These are phyloP conservation scores for Enterocytospora artemiae DNA, from an alignment of 371 early-diverging fungal species.

Conservation along the genomic window DNA sequence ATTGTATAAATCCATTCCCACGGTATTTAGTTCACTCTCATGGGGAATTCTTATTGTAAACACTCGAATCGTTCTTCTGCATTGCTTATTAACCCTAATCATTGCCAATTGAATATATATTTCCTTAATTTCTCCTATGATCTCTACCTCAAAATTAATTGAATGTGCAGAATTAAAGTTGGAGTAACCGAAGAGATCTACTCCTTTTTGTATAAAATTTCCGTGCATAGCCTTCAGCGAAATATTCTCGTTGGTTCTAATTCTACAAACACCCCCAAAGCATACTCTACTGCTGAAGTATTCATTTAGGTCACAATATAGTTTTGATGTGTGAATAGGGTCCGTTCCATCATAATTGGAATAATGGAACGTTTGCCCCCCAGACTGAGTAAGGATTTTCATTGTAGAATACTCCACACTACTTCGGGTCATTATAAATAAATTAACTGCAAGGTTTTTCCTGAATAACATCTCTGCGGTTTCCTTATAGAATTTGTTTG, in stretches of 20 bases:
- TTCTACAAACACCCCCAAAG: conserved; percentile 84
- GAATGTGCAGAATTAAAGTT: conserved; percentile 81
- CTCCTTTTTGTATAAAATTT: conserved; percentile 73
- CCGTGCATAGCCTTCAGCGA: conserved; percentile 50
- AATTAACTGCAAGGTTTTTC: conserved; percentile 75
- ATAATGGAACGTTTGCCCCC: conserved; percentile 81
- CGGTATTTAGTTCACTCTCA: neutral
- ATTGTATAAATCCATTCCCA: conserved; percentile 20
- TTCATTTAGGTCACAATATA: conserved; percentile 71
- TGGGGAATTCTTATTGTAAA: conserved; percentile 78
- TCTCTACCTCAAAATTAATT: conserved; percentile 74
- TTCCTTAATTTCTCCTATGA: conserved; percentile 65
- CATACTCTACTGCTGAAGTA: conserved; percentile 71
- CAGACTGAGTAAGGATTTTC: conserved; percentile 67
- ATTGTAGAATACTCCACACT: conserved; percentile 82
- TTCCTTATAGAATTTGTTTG: conserved; percentile 69
- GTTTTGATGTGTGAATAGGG: conserved; percentile 72
- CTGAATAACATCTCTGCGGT: conserved; percentile 79
- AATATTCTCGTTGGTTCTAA: conserved; percentile 72
- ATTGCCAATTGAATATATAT: conserved; percentile 89
- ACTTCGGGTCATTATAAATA: conserved; percentile 73
- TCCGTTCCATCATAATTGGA: conserved; percentile 77
- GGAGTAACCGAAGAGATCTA: conserved; percentile 78
- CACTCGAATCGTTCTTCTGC: conserved; percentile 85
- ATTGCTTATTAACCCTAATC: conserved; percentile 66